Conservation (phyloP, 129 eudicot species). For the Flaveria linearis region DNA sequence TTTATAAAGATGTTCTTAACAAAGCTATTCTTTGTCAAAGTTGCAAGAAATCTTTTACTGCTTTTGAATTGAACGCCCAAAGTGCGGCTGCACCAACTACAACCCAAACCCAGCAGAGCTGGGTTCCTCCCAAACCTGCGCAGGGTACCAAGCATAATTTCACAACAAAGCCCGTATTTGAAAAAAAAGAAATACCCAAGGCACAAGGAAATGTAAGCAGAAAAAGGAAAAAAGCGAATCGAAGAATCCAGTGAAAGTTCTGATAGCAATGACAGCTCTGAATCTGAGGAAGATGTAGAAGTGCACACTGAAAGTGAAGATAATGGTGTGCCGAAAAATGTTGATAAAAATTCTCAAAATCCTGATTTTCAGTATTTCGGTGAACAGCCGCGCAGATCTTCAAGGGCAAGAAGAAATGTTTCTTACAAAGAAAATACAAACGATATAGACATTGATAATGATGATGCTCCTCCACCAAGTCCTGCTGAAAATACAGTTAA, state of each 20-base stretch:
- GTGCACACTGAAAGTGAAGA: constrained; percentile 48
- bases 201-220: constrained; percentile 30
- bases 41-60: constrained; percentile 54
- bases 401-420: constrained; percentile 52
- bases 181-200: constrained; percentile 22
- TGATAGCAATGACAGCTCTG: constrained; percentile 43
- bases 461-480: constrained; percentile 29
- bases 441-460: constrained; percentile 34
- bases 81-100: constrained; percentile 17
- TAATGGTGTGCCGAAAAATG: constrained; percentile 34
- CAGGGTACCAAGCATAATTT: constrained; percentile 6
- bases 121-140: constrained; percentile 23
- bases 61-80: constrained; percentile 45
- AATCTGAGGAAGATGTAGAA: constrained; percentile 40
- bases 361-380: constrained; percentile 30
- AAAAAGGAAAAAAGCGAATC: constrained; percentile 46
- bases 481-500: background rate
- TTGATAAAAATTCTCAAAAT: constrained; percentile 6
- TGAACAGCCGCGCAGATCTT: constrained; percentile 56
- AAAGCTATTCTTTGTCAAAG: constrained; percentile 45
- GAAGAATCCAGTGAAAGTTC: constrained; percentile 57
- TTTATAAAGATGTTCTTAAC: constrained; percentile 41
- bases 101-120: constrained; percentile 24
- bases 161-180: constrained; percentile 32
- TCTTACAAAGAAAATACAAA: constrained; percentile 51